phyloP scores from a whole-genome alignment of 441 rosid species.

The Erodium texanum region DNA sequence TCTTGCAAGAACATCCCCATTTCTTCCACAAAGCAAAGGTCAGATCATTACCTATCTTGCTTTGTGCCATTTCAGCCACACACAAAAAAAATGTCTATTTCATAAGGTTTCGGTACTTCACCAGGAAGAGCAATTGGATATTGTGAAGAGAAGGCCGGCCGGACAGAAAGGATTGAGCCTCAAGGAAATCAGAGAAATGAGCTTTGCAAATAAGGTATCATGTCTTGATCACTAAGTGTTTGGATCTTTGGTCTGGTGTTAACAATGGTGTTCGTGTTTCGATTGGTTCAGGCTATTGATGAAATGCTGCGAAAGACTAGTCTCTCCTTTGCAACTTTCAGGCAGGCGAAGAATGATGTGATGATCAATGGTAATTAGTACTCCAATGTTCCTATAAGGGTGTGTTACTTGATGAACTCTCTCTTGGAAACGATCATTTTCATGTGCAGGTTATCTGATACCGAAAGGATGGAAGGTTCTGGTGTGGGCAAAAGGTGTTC shows the following conservation, averaged over 20 bases:
- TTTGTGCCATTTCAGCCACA: neutral
- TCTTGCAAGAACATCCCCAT: conserved; percentile 18
- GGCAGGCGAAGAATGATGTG: conserved; percentile 21
- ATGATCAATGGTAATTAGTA: conserved; percentile 18
- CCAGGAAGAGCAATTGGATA: conserved; percentile 23
- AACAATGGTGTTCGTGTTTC: neutral
- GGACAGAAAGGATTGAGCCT: conserved; percentile 17
- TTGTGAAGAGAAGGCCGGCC: conserved; percentile 16
- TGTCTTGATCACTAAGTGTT: neutral
- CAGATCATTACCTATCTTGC: neutral
- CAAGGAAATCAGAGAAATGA: conserved; percentile 21
- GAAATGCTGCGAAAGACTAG: conserved; percentile 20
- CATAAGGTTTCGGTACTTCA: neutral
- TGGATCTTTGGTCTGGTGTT: neutral
- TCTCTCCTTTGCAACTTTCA: conserved; percentile 14
- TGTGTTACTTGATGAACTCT: neutral
- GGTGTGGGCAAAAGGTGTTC: conserved; percentile 21
- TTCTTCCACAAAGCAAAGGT: conserved; percentile 21
- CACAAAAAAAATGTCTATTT: too few species aligned
- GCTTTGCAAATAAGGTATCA: conserved; percentile 20
- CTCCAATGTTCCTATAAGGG: neutral
- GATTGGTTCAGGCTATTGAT: conserved; percentile 16
- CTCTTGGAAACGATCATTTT: neutral
- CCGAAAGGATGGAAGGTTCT: conserved; percentile 33
- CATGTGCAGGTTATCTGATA: conserved; percentile 17